These are phyloP conservation scores for Cardamine chenopodiifolia DNA, from an alignment of 345 rosid species.

Conservation along the genomic window DNA sequence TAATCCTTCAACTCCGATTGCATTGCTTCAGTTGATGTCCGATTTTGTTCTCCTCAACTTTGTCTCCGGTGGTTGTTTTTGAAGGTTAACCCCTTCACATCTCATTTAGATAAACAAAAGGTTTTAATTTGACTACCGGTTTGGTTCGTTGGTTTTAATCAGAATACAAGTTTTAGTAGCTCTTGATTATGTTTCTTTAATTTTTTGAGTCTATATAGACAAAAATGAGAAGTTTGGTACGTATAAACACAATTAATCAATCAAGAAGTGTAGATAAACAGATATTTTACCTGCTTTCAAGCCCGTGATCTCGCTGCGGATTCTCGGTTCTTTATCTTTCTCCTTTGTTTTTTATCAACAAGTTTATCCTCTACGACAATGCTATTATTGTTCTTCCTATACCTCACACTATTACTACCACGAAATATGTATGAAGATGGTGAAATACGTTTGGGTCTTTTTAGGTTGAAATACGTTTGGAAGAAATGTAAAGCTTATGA, in stretches of 20 bases:
- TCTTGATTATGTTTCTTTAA: conserved; percentile 71
- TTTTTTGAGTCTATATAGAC: conserved; percentile 61
- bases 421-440: conserved; percentile 60
- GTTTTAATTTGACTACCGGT: background rate
- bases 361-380: conserved; percentile 55
- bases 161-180: conserved; percentile 53
- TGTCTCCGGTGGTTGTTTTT: conserved; percentile 49
- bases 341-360: conserved; percentile 74
- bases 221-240: conserved; percentile 2
- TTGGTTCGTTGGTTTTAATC: no score
- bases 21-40: conserved; percentile 64
- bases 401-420: conserved; percentile 52
- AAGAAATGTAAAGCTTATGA: no score
- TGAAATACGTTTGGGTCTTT: no score
- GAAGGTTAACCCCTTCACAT: conserved; percentile 54
- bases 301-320: conserved; percentile 94
- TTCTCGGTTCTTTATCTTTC: conserved; percentile 95
- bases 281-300: conserved; percentile 73
- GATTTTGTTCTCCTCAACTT: conserved; percentile 77
- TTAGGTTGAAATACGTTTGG: no score
- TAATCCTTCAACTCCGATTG: conserved; percentile 1
- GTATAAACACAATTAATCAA: background rate
- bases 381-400: conserved; percentile 46
- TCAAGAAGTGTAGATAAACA: background rate
- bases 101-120: conserved; percentile 15